Evolutionary conservation across 352 stramenopile species (phyloP), one percentile per base, ranked within the genome.

Genomic region (Stephanocyclus meneghinianus): DNA sequence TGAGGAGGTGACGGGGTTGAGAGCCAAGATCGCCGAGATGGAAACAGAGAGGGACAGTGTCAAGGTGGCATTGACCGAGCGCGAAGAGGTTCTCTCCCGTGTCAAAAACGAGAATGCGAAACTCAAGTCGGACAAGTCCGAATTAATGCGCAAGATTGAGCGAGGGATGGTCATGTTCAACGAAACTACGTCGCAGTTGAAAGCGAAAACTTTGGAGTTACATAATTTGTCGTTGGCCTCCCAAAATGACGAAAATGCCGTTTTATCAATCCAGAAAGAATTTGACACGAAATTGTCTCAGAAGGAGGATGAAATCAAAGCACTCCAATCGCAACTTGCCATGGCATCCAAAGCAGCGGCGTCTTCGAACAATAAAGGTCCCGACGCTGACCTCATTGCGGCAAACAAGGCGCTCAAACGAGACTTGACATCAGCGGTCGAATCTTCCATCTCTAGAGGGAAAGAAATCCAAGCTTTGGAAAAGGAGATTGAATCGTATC

Each of bases 111-210:
- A 76, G 26, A 76, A 76, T 61, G 35, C 37, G 1, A 69, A 69
- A 26, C 45, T 76, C 11, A 69, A 61, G 69, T 48, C 26, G 21
- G 73, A 80, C 61, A 73, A 74, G 50, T 26, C 37, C 30, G 53
- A 65, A 29, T 48, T 78, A n/a, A 21, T 65, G 15, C 5, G 35
- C n/a, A 71, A 74, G 51, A 44, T 80, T 37, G 44, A 74, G 5
- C 37, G 47, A 59, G 26, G 50, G 1, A 29, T 72, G 26, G 71
- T 13, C 37, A 71, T 72, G 13, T 50, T 72, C 48, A 72, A 78
- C 18, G 29, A 53, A 48, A 71, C 50, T 32, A 57, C 16, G n/a
- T 47, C 13, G 6, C 55, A 78, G 29, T 40, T 78, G n/a, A 63
- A 78, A 51, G 30, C 47, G 2, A 78, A 72, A 35, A 65, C 45